Percentiles rank a stretch among this genome's conserved stretches.
Conservation (phyloP, 2,329 filamentous ascomycete species). For the Xylaria sp. region DNA sequence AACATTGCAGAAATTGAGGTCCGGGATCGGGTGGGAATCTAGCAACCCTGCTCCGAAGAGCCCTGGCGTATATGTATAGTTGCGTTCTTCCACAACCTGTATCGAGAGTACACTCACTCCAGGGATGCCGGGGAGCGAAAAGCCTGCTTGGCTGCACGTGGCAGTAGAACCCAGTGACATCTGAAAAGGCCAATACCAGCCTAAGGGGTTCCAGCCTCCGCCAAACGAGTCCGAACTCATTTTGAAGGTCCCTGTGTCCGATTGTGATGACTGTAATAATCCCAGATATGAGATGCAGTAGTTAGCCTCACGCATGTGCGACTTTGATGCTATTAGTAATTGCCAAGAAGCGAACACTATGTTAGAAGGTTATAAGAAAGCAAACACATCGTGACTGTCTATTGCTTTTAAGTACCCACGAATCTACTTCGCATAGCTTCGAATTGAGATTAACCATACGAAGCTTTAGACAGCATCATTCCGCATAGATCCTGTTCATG, state of each 20-base stretch:
- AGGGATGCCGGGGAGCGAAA: slow-evolving; percentile 4
- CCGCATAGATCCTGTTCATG: not conserved
- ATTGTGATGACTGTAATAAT: no score
- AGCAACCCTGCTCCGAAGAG: slow-evolving; percentile 4
- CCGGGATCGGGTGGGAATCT: not conserved
- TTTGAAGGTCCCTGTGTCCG: no score
- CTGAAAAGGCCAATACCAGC: slow-evolving; percentile 8
- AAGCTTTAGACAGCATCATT: not conserved
- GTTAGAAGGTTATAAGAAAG: not conserved
- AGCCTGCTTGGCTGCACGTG: not conserved
- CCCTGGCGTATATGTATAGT: slow-evolving; percentile 12
- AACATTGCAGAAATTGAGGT: slow-evolving; percentile 47
- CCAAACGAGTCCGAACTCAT: slow-evolving; percentile 9
- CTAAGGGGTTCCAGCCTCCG: slow-evolving; percentile 4
- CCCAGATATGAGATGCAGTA: no score
- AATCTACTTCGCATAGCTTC: no score
- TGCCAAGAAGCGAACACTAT: not conserved
- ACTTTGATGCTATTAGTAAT: not conserved
- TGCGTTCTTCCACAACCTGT: slow-evolving; percentile 7
- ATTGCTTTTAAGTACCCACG: no score
- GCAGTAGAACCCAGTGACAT: not conserved
- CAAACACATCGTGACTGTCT: no score
- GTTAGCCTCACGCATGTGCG: no score
- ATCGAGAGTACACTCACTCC: slow-evolving; percentile 11
- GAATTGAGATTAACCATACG: no score